These are phyloP conservation scores for Pseudozyma sp. DNA, from an alignment of 1,284 basidiomycete genomes.

Conservation along the genomic window DNA sequence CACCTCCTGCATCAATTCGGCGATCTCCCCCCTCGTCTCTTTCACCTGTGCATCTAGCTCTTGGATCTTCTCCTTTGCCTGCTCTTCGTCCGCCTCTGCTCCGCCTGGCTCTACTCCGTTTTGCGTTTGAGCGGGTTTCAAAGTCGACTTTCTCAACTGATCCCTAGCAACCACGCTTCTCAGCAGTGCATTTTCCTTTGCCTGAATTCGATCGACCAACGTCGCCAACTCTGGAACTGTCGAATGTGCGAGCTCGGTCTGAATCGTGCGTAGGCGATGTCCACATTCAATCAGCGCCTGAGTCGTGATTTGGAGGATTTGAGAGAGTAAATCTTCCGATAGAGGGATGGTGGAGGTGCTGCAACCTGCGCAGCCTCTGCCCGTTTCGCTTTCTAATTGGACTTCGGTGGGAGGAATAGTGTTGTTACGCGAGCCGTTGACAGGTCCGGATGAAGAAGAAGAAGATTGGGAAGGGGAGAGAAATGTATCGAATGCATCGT, in stretches of 20 bases:
- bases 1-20: conserved; percentile 49
- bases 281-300: conserved; percentile 52
- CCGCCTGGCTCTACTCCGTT: background rate
- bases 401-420: background rate
- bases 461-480: conserved; percentile 12
- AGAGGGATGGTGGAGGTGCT: conserved; percentile 32
- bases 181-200: conserved; percentile 40
- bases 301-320: conserved; percentile 55
- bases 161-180: conserved; percentile 39
- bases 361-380: conserved; percentile 25
- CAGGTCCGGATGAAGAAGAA: conserved; percentile 2
- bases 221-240: conserved; percentile 14
- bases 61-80: conserved; percentile 4
- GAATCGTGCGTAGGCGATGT: conserved; percentile 39
- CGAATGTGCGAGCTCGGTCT: conserved; percentile 43
- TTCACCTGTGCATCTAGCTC: conserved; percentile 21
- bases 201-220: conserved; percentile 40
- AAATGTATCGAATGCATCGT: conserved; percentile 49
- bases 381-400: background rate
- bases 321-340: conserved; percentile 30
- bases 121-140: conserved; percentile 6
- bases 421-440: conserved; percentile 30
- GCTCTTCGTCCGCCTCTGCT: background rate
- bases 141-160: conserved; percentile 28
- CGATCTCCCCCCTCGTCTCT: conserved; percentile 23